A percentile compares a stretch with the other conserved stretches of the same genome.
Evolutionary conservation across 2,329 filamentous ascomycete species (phyloP).

Genomic region (Neopestalotiopsis clavispora): DNA sequence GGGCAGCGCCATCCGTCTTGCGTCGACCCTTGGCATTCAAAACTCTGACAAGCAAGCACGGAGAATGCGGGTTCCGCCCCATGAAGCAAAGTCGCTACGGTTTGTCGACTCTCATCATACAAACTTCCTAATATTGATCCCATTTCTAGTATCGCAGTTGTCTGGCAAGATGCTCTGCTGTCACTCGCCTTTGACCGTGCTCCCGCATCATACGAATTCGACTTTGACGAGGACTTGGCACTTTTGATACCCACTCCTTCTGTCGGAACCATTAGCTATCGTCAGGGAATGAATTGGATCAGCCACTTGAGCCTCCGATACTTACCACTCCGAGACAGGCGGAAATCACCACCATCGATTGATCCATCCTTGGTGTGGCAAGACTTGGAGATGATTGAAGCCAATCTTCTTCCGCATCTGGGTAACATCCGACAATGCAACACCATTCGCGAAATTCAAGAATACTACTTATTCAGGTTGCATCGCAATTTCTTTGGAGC

Average conservation of each 20-base stretch:
- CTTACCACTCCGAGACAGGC: not conserved
- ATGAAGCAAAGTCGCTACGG: not conserved
- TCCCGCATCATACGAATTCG: not conserved
- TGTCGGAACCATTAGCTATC: not conserved
- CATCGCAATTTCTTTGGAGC: conserved; percentile 3
- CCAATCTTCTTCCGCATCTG: not conserved
- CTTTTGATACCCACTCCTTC: not conserved
- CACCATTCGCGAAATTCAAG: conserved; percentile 3
- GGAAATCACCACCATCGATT: not conserved
- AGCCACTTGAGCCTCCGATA: conserved; percentile 1
- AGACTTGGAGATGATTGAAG: conserved; percentile 2
- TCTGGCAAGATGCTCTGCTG: not conserved
- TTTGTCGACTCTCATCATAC: not conserved
- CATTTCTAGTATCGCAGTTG: not conserved
- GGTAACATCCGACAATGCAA: not conserved
- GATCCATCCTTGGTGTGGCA: not conserved
- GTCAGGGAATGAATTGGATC: conserved; percentile 4
- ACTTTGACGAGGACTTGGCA: not conserved
- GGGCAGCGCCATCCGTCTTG: conserved; percentile 1
- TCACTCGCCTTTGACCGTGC: not conserved
- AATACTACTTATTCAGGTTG: not conserved
- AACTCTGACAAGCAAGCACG: not conserved
- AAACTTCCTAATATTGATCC: not conserved
- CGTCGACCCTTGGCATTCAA: not conserved
- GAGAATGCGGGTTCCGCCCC: not conserved